Percentiles rank a stretch among this genome's conserved stretches.
phyloP scores from a whole-genome alignment of 177 flowering plant species.

The Vitis hybrid region DNA sequence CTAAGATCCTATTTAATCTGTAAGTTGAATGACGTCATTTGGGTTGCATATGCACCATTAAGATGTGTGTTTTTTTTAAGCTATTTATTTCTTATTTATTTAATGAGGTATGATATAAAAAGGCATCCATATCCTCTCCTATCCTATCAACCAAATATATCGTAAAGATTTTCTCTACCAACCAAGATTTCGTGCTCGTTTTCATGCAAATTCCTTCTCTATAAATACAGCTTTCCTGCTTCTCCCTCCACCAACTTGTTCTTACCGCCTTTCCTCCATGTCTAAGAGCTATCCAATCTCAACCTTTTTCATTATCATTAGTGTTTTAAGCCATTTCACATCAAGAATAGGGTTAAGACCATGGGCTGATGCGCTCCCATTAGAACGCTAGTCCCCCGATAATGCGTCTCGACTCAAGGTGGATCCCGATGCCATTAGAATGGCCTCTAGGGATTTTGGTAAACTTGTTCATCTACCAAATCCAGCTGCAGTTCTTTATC shows the following conservation, averaged over 20 bases:
- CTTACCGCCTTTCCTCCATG: slow-evolving; percentile 10
- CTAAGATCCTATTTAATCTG: too few species aligned
- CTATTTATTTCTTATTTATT: too few species aligned
- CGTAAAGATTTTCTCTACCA: neutral
- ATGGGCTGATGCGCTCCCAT: slow-evolving; percentile 14
- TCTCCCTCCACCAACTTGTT: neutral
- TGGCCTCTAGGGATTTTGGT: slow-evolving; percentile 63
- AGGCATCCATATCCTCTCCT: neutral
- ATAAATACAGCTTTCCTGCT: neutral
- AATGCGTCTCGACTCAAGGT: slow-evolving; percentile 16
- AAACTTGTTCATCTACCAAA: slow-evolving; percentile 17
- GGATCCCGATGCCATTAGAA: slow-evolving; percentile 18
- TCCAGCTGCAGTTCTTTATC: slow-evolving; percentile 23
- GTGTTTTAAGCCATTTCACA: slow-evolving; percentile 17
- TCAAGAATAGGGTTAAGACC: neutral
- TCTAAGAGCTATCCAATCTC: slow-evolving; percentile 2
- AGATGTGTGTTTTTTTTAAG: too few species aligned
- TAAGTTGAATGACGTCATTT: too few species aligned
- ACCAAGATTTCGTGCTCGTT: slow-evolving; percentile 17
- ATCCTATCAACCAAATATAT: neutral
- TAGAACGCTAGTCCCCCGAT: slow-evolving; percentile 26
- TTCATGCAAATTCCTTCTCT: slow-evolving; percentile 15
- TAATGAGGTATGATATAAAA: too few species aligned
- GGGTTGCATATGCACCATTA: too few species aligned
- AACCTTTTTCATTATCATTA: slow-evolving; percentile 5